These are phyloP conservation scores for Neonectria hederae DNA, from an alignment of 2,329 filamentous ascomycete species.

Conservation along the genomic window DNA sequence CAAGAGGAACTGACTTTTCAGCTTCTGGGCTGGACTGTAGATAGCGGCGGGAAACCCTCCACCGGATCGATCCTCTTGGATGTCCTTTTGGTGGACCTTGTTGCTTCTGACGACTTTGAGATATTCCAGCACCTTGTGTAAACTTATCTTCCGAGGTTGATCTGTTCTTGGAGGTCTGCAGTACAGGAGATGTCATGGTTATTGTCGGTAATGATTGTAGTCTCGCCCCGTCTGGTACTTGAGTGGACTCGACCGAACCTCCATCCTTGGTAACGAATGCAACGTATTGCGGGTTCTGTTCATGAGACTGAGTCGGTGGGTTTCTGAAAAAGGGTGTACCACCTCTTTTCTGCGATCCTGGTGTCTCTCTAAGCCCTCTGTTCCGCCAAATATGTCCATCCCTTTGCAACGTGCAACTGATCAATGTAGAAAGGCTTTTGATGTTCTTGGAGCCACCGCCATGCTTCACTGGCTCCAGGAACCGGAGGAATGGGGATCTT, in stretches of 20 bases:
- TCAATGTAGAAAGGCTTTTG: constrained; percentile 28
- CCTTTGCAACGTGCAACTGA: constrained; percentile 19
- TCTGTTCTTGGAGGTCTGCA: neutral
- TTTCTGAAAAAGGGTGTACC: neutral
- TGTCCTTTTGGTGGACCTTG: neutral
- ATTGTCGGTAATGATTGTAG: neutral
- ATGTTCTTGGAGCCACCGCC: constrained; percentile 20
- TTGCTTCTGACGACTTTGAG: neutral
- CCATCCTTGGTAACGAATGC: neutral
- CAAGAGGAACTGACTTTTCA: neutral
- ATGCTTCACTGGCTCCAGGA: constrained; percentile 9
- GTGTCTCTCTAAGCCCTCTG: neutral
- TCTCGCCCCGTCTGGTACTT: neutral
- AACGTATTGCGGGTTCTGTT: neutral
- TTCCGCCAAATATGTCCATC: neutral
- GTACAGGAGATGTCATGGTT: neutral
- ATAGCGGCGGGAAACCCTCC: neutral
- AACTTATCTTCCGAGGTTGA: neutral
- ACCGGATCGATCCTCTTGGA: neutral
- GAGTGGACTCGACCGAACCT: neutral
- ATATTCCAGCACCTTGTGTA: neutral
- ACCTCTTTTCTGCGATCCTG: neutral
- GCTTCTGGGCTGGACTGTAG: neutral
- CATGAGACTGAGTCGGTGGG: neutral
- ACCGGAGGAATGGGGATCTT: neutral